A percentile compares a stretch with the other conserved stretches of the same genome.
Conservation (phyloP, 495 filamentous ascomycete species). For the Delitschia confertaspora region DNA sequence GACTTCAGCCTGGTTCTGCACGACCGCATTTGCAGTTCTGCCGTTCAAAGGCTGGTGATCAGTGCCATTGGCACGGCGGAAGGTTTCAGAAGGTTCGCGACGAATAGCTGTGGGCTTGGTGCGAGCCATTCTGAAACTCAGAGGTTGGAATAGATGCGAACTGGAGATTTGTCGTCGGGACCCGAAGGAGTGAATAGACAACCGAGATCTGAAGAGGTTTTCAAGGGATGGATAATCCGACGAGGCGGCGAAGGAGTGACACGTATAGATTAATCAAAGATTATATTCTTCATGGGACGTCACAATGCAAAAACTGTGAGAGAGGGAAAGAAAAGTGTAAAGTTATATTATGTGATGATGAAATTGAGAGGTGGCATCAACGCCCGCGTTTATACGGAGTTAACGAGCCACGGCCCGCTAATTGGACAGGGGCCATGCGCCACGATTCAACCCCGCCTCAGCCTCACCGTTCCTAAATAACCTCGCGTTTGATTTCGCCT, state of each 20-base stretch:
- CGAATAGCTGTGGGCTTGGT: conserved; percentile 15
- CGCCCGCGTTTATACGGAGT: no score
- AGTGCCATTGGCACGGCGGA: conserved; percentile 20
- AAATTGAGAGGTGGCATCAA: conserved; percentile 5
- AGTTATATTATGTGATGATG: background rate
- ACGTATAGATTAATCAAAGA: background rate
- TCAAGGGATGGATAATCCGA: background rate
- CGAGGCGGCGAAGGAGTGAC: background rate
- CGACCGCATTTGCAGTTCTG: conserved; percentile 5
- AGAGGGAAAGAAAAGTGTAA: background rate
- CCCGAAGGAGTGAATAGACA: background rate
- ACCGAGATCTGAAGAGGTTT: background rate
- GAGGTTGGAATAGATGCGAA: background rate
- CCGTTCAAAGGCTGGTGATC: conserved; percentile 3
- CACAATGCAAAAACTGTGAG: background rate
- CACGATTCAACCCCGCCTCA: no score
- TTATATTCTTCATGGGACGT: background rate
- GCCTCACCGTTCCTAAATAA: no score
- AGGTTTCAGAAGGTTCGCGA: conserved; percentile 26
- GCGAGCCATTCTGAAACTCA: conserved; percentile 22
- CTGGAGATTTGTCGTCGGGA: background rate
- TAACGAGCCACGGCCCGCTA: no score
- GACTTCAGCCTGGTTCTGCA: conserved; percentile 8
- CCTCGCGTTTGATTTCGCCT: no score
- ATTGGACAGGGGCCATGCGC: no score